phyloP scores from a whole-genome alignment of 192 early-diverging fungal genomes.

The Rhizophlyctis rosea region DNA sequence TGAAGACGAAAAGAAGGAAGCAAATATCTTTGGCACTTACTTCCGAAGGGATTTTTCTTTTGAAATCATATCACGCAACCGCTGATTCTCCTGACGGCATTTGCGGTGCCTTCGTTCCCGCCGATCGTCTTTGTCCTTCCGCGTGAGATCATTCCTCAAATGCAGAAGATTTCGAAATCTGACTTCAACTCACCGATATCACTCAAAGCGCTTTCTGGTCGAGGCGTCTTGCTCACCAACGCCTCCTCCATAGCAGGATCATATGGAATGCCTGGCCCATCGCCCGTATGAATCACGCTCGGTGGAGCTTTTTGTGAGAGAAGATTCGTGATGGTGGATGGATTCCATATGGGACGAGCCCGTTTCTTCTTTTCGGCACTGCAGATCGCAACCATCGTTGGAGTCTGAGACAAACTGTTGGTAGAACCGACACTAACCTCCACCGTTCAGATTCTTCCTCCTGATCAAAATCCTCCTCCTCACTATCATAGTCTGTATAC shows the following conservation, averaged over 20 bases:
- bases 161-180: too few species aligned
- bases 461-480: conserved; percentile 30
- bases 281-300: conserved; percentile 41
- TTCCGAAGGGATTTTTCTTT: neutral
- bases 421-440: conserved; percentile 27
- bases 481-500: conserved; percentile 1
- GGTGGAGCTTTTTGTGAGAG: conserved; percentile 32
- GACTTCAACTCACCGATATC: too few species aligned
- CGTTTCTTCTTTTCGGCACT: conserved; percentile 19
- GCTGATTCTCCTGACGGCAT: neutral
- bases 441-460: conserved; percentile 34
- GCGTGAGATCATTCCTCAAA: too few species aligned
- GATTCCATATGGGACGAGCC: conserved; percentile 30
- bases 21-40: too few species aligned
- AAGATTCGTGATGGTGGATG: conserved; percentile 36
- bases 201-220: too few species aligned
- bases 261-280: neutral
- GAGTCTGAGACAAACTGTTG: neutral
- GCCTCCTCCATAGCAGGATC: neutral
- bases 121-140: neutral
- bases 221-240: too few species aligned
- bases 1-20: too few species aligned
- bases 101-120: neutral
- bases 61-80: neutral
- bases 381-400: conserved; percentile 1